phyloP scores from a whole-genome alignment of 2,329 filamentous ascomycete species.

The Alternaria sp. region DNA sequence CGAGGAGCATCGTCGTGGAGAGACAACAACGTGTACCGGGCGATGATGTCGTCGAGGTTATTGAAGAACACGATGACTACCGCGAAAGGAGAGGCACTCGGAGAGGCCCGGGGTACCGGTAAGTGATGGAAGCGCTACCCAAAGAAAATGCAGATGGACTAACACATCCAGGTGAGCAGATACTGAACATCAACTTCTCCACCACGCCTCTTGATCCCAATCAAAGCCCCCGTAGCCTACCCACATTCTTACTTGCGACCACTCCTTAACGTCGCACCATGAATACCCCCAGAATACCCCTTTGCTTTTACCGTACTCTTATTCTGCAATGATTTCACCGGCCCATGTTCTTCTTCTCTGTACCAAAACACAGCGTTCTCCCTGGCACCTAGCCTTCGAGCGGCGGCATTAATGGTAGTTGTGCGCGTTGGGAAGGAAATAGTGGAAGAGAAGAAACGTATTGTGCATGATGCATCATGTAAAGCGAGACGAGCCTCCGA shows the following conservation, averaged over 20 bases:
- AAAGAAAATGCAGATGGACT: not conserved
- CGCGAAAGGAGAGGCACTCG: slow-evolving; percentile 49
- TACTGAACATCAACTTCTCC: not conserved
- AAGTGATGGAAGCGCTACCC: slow-evolving; percentile 40
- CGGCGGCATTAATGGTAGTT: slow-evolving; percentile 4
- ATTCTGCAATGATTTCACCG: not conserved
- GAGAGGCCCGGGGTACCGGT: slow-evolving; percentile 58
- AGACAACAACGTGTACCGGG: slow-evolving; percentile 55
- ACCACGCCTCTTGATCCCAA: not conserved
- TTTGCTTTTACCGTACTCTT: not conserved
- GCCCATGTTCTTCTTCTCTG: slow-evolving; percentile 7
- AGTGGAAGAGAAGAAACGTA: not conserved
- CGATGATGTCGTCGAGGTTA: slow-evolving; percentile 66
- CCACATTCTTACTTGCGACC: slow-evolving; percentile 3
- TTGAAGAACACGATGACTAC: slow-evolving; percentile 63
- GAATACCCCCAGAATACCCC: slow-evolving; percentile 14
- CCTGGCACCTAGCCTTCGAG: slow-evolving; percentile 17
- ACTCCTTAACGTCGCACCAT: not conserved
- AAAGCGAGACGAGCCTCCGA: not conserved
- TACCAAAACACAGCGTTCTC: slow-evolving; percentile 20
- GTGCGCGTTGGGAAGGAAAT: not conserved
- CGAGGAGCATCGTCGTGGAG: slow-evolving; percentile 56
- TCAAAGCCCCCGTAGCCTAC: not conserved
- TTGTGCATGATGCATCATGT: not conserved
- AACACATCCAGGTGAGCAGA: slow-evolving; percentile 13